Evolutionary conservation across 176 grass and related monocot genomes (phyloP), one percentile per base, ranked within the genome.

Genomic region (Chrysopogon serrulatus): DNA sequence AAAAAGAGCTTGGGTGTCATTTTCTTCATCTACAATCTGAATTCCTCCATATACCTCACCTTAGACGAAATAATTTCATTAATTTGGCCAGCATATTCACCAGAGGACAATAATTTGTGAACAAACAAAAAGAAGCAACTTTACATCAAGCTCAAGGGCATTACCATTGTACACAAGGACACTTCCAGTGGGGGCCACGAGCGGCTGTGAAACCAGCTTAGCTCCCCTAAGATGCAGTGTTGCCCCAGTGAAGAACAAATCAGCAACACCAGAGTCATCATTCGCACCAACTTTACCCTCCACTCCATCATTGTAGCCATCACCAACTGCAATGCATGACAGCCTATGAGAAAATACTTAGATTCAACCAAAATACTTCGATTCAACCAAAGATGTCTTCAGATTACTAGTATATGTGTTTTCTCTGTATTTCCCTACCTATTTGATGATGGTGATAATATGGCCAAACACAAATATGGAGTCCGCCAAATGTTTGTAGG

Each of bases 131-230:
- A 8, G 17, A 56, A 44, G 24, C 19, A 28, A 1, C 21, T 30
- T 24, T 16, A 28, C 43, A 69, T 62, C 61, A 37, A 65, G 23
- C 12, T 79, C 37, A 60, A 59, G 18, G 71, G 71, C 43, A 72
- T 80, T 91, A 98, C 96, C 96, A 82, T 98, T 98, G 64, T 91
- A 98, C 63, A 95, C 80, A 71, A 98, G 83, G 85, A 98, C 82
- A 79, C 74, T 98, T 84, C 93, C 89, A 40, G 73, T 89, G 47
- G 74, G 49, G 53, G 81, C 75, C 23, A 89, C 72, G n/a, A 90
- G 43, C 0, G 96, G 96, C 87, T 95, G 96, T 17, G 47, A 85
- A 82, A 95, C 71, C 8, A 77, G 63, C 77, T 79, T 85, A 80
- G 77, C 56, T 73, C 96, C 89, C 83, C 93, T 90, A 74, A 98